phyloP scores from a whole-genome alignment of 2,329 filamentous ascomycete species.

The Colletotrichum limetticola region DNA sequence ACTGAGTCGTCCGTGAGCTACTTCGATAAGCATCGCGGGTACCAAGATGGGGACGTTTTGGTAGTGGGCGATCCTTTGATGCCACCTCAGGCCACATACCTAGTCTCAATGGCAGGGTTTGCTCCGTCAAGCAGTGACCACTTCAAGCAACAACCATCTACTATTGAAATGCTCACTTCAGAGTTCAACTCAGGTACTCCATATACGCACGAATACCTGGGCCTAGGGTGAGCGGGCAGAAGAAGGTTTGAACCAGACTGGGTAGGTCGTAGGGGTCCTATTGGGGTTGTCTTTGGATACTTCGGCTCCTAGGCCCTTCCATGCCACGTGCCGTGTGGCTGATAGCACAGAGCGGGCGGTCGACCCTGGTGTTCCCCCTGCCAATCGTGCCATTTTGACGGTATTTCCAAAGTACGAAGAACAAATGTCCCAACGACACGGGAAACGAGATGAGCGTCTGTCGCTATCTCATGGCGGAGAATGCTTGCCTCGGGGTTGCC shows the following conservation, averaged over 20 bases:
- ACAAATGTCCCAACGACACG: background rate
- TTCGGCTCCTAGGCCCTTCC: conserved; percentile 26
- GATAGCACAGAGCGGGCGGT: background rate
- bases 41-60: conserved; percentile 4
- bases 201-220: background rate
- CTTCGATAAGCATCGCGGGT: background rate
- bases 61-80: background rate
- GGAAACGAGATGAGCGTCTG: conserved; percentile 23
- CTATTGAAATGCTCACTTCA: background rate
- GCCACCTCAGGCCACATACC: background rate
- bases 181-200: background rate
- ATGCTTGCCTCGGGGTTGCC: background rate
- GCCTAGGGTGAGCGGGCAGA: background rate
- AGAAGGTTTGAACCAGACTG: conserved; percentile 14
- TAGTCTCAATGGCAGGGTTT: background rate
- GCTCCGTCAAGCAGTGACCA: background rate
- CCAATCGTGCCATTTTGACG: background rate
- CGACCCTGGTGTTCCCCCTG: background rate
- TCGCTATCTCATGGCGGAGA: conserved; percentile 3
- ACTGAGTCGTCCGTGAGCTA: background rate
- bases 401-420: background rate
- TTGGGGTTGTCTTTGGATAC: conserved; percentile 15
- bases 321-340: conserved; percentile 27
- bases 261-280: conserved; percentile 6
- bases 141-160: background rate